Percentiles rank a stretch among this genome's conserved stretches.
These are phyloP conservation scores for Austropuccinia psidii DNA, from an alignment of 1,284 basidiomycete genomes.

Conservation along the genomic window DNA sequence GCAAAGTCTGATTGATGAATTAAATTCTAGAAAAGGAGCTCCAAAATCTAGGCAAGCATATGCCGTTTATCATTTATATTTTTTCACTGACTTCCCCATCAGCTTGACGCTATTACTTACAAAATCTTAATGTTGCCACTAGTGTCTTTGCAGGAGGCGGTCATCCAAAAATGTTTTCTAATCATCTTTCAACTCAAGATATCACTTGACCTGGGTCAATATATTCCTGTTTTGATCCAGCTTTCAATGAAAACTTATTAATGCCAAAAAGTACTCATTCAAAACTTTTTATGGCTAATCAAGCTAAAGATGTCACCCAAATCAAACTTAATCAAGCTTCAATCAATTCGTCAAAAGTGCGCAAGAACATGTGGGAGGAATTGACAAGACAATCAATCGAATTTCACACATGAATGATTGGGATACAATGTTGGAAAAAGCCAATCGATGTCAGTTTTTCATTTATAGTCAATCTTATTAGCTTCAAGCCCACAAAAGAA, in stretches of 20 bases:
- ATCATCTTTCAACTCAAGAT: constrained; percentile 27
- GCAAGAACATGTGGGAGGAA: constrained; percentile 1
- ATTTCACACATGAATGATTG: constrained; percentile 22
- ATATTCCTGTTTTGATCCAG: constrained; percentile 4
- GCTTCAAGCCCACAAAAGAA: not conserved
- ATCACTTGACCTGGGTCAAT: constrained; percentile 24
- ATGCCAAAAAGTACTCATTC: constrained; percentile 20
- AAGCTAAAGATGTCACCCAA: constrained; percentile 10
- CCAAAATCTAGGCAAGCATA: constrained; percentile 29
- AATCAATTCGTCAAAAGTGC: constrained; percentile 20
- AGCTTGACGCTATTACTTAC: too few species aligned
- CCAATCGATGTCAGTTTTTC: constrained; percentile 7
- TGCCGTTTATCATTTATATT: not conserved
- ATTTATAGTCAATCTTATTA: not conserved
- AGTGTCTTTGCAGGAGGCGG: constrained; percentile 22
- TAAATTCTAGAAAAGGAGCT: constrained; percentile 27
- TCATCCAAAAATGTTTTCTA: constrained; percentile 5
- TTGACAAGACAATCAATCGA: not conserved
- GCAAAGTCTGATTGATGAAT: constrained; percentile 31
- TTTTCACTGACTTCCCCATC: too few species aligned
- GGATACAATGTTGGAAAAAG: constrained; percentile 17
- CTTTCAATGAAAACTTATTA: not conserved
- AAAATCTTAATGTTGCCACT: not conserved
- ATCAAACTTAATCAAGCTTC: constrained; percentile 17
- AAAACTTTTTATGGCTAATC: constrained; percentile 15